These are phyloP conservation scores for Mitragyna speciosa DNA, from an alignment of 257 asterid genomes.

Conservation along the genomic window DNA sequence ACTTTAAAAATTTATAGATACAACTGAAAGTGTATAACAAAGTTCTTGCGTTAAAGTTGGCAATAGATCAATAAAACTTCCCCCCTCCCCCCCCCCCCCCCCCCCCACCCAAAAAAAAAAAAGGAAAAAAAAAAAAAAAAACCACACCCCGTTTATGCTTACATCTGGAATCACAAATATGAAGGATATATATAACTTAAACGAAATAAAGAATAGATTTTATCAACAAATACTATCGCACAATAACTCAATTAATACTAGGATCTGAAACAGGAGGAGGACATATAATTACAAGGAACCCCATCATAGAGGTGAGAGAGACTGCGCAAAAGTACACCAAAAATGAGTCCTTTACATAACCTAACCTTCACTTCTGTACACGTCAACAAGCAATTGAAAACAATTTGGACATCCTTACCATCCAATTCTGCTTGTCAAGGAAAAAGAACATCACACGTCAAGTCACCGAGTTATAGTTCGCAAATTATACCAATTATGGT, in stretches of 20 bases:
- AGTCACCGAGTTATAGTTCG: background rate
- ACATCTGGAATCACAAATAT: background rate
- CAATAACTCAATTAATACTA: background rate
- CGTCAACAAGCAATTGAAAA: background rate
- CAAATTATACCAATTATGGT: background rate
- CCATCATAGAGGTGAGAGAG: background rate
- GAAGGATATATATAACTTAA: no score
- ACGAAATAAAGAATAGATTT: background rate
- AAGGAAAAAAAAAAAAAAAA: no score
- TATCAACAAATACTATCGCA: background rate
- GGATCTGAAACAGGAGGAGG: conserved; percentile 4
- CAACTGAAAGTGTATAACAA: background rate
- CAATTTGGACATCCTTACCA: conserved; percentile 3
- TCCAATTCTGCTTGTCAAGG: background rate
- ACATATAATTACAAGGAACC: conserved; percentile 11
- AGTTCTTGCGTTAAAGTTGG: background rate
- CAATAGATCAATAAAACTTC: background rate
- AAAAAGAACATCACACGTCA: background rate
- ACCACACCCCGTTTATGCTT: background rate
- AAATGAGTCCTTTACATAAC: conserved; percentile 31
- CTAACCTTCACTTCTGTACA: conserved; percentile 33
- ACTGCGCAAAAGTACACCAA: background rate
- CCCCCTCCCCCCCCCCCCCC: no score
- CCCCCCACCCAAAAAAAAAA: no score
- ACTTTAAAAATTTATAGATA: background rate